phyloP scores from a whole-genome alignment of 225 moss, liverwort and hornwort species.

The Polytrichum commune region DNA sequence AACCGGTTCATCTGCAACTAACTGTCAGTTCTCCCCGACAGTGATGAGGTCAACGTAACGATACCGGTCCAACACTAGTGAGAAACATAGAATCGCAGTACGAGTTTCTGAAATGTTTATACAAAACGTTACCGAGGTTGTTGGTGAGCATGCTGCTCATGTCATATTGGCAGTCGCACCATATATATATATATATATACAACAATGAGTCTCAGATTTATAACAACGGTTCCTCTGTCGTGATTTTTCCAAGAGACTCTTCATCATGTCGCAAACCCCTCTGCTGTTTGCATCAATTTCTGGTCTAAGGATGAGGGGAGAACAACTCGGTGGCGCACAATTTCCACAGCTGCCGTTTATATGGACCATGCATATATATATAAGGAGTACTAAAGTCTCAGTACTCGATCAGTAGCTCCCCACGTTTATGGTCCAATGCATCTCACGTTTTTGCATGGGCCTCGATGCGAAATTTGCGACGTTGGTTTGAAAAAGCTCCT shows the following conservation, averaged over 20 bases:
- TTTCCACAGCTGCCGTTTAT: conserved; percentile 30
- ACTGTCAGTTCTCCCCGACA: too few relatives aligned
- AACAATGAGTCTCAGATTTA: conserved; percentile 23
- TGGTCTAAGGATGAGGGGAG: conserved; percentile 8
- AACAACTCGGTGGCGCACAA: conserved; percentile 18
- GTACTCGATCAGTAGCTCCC: conserved; percentile 1
- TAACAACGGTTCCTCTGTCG: neutral
- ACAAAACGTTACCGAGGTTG: too few relatives aligned
- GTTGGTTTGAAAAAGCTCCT: conserved; percentile 24
- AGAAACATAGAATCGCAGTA: too few relatives aligned
- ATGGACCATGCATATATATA: conserved; percentile 13
- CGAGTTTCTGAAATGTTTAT: too few relatives aligned
- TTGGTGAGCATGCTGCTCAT: too few relatives aligned
- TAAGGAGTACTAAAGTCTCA: conserved; percentile 17
- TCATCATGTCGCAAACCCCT: conserved; percentile 23
- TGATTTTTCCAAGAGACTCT: conserved; percentile 13
- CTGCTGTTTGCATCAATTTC: conserved; percentile 7
- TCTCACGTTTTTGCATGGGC: conserved; percentile 1
- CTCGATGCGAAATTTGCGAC: conserved; percentile 31
- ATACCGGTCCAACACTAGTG: too few relatives aligned
- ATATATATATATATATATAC: neutral
- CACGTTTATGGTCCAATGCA: conserved; percentile 6
- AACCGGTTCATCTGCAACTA: too few relatives aligned
- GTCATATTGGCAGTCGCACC: conserved; percentile 21
- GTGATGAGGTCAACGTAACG: too few relatives aligned